A percentile compares a stretch with the other conserved stretches of the same genome.
These are phyloP conservation scores for Limtongia smithiae DNA, from an alignment of 805 yeast species.

Conservation along the genomic window DNA sequence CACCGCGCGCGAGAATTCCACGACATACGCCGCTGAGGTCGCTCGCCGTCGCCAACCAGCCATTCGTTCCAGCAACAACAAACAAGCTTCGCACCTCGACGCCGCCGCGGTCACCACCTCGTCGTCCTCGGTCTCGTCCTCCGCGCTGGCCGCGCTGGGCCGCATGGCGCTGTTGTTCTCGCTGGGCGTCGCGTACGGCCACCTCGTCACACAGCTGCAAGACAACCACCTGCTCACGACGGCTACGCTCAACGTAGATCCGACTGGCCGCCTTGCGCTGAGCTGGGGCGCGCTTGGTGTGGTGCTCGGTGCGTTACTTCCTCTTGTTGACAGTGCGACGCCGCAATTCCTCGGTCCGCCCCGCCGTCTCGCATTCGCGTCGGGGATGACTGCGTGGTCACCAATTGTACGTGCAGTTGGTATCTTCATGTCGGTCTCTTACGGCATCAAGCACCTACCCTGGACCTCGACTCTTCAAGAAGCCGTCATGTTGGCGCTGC, in stretches of 20 bases:
- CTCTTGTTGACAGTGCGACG: slow-evolving; percentile 31
- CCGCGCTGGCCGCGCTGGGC: slow-evolving; percentile 10
- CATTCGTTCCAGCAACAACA: too few species aligned
- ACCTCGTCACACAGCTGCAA: slow-evolving; percentile 33
- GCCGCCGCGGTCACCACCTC: neutral
- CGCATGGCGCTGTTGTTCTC: slow-evolving; percentile 29
- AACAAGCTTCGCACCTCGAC: neutral
- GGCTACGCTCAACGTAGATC: slow-evolving; percentile 30
- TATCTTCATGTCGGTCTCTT: slow-evolving; percentile 40
- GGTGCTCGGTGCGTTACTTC: slow-evolving; percentile 33
- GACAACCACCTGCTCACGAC: slow-evolving; percentile 33
- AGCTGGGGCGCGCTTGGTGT: slow-evolving; percentile 36
- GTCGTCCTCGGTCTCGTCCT: neutral
- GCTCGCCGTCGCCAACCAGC: slow-evolving; percentile 1
- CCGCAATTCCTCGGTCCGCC: slow-evolving; percentile 20
- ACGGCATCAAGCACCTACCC: slow-evolving; percentile 38
- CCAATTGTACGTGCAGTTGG: slow-evolving; percentile 41
- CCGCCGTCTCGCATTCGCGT: slow-evolving; percentile 5
- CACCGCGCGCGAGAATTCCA: neutral
- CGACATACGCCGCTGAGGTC: slow-evolving; percentile 4
- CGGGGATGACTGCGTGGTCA: slow-evolving; percentile 23
- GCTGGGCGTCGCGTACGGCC: slow-evolving; percentile 36
- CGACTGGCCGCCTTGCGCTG: slow-evolving; percentile 29
- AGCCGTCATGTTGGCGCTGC: slow-evolving; percentile 38
- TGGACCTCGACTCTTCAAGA: slow-evolving; percentile 40